phyloP scores from a whole-genome alignment of 2,329 filamentous ascomycete genomes.

The Zymoseptoria ardabiliae region DNA sequence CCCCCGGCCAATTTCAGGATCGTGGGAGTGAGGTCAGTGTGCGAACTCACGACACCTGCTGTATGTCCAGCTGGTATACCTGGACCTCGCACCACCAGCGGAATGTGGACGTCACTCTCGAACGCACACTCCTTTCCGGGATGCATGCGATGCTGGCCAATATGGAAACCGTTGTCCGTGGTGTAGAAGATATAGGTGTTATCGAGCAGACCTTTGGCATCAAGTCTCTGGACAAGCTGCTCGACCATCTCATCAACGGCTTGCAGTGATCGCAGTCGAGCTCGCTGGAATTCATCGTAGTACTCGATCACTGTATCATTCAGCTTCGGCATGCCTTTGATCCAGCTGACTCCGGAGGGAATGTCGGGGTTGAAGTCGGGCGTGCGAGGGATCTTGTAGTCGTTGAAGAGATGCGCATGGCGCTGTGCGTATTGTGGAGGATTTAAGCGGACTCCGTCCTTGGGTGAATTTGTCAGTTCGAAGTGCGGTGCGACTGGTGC shows the following conservation, averaged over 20 bases:
- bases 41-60: conserved; percentile 48
- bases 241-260: conserved; percentile 51
- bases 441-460: conserved; percentile 1
- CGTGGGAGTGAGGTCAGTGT: conserved; percentile 59
- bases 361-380: conserved; percentile 57
- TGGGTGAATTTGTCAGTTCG: background rate
- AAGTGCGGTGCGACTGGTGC: conserved; percentile 27
- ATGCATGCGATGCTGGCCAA: conserved; percentile 51
- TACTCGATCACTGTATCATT: conserved; percentile 43
- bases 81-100: conserved; percentile 53
- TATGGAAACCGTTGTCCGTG: conserved; percentile 42
- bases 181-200: conserved; percentile 40
- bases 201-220: conserved; percentile 38
- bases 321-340: conserved; percentile 37
- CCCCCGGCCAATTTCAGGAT: conserved; percentile 37
- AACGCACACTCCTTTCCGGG: conserved; percentile 53
- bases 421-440: conserved; percentile 28
- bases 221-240: conserved; percentile 36
- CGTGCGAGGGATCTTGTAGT: conserved; percentile 53
- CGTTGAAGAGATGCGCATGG: conserved; percentile 56
- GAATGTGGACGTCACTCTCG: conserved; percentile 55
- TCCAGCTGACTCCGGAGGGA: conserved; percentile 42
- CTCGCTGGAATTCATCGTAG: conserved; percentile 47
- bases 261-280: conserved; percentile 44
- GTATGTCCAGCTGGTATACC: conserved; percentile 41